phyloP scores from a whole-genome alignment of 1,284 basidiomycete genomes.

The Amylostereum areolatum region DNA sequence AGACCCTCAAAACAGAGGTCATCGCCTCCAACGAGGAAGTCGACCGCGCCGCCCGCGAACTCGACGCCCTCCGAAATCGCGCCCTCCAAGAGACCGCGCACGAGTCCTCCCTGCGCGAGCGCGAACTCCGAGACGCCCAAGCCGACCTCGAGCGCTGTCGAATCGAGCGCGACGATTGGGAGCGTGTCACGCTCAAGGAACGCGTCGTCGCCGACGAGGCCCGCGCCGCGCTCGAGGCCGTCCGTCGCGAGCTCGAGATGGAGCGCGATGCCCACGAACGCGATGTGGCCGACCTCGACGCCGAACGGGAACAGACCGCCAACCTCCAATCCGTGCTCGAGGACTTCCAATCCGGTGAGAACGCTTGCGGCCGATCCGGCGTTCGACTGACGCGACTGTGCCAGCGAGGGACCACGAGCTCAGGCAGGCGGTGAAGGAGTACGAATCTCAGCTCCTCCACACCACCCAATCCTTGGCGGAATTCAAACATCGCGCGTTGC shows the following conservation, averaged over 20 bases:
- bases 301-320: slow-evolving; percentile 69
- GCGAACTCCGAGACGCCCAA: slow-evolving; percentile 74
- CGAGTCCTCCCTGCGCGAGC: slow-evolving; percentile 71
- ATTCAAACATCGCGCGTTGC: slow-evolving; percentile 80
- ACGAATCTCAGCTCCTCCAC: slow-evolving; percentile 68
- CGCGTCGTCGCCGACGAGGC: slow-evolving; percentile 66
- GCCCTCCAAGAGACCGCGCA: slow-evolving; percentile 59
- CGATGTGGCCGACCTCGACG: slow-evolving; percentile 51
- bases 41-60: slow-evolving; percentile 61
- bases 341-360: slow-evolving; percentile 88
- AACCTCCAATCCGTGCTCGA: slow-evolving; percentile 92
- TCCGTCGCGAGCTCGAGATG: slow-evolving; percentile 64
- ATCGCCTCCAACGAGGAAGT: slow-evolving; percentile 69
- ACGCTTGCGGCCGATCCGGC: slow-evolving; percentile 5
- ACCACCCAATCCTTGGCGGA: slow-evolving; percentile 75
- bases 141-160: slow-evolving; percentile 80
- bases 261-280: slow-evolving; percentile 52
- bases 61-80: slow-evolving; percentile 59
- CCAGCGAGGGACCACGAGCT: slow-evolving; percentile 74
- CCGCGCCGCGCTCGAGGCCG: slow-evolving; percentile 46
- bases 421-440: slow-evolving; percentile 74
- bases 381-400: slow-evolving; percentile 7
- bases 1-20: slow-evolving; percentile 76
- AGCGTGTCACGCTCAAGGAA: slow-evolving; percentile 71
- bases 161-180: slow-evolving; percentile 87